phyloP scores from a whole-genome alignment of 2,329 filamentous ascomycete species.

The Talaromyces sp. region DNA sequence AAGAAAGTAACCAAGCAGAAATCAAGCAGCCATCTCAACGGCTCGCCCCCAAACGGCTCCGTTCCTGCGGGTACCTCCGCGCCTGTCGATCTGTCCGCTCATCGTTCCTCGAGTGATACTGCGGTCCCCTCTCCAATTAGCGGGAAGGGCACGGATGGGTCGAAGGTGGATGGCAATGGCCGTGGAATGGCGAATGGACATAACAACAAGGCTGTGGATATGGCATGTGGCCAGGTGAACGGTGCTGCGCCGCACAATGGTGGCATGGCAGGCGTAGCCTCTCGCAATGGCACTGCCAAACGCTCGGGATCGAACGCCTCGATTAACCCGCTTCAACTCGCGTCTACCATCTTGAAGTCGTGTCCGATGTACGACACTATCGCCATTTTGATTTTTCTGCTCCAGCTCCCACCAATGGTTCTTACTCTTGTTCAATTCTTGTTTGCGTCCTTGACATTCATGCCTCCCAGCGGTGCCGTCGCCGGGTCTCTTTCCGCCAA shows the following conservation, averaged over 20 bases:
- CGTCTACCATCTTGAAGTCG: slow-evolving; percentile 82
- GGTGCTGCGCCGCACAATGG: slow-evolving; percentile 34
- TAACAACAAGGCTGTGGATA: slow-evolving; percentile 37
- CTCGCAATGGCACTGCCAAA: slow-evolving; percentile 39
- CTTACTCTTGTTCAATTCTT: slow-evolving; percentile 88
- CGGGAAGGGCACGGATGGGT: slow-evolving; percentile 30
- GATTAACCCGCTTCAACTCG: slow-evolving; percentile 73
- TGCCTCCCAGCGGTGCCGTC: slow-evolving; percentile 77
- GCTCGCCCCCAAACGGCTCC: slow-evolving; percentile 49
- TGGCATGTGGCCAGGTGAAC: slow-evolving; percentile 40
- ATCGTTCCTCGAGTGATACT: slow-evolving; percentile 44
- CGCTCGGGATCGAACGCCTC: slow-evolving; percentile 48
- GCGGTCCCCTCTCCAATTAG: slow-evolving; percentile 30
- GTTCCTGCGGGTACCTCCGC: slow-evolving; percentile 38
- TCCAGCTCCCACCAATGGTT: slow-evolving; percentile 86
- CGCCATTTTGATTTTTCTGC: slow-evolving; percentile 92
- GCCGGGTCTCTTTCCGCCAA: slow-evolving; percentile 76
- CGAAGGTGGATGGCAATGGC: slow-evolving; percentile 39
- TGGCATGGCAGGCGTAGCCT: slow-evolving; percentile 30
- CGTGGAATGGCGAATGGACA: slow-evolving; percentile 40
- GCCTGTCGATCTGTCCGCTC: slow-evolving; percentile 43
- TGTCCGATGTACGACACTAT: slow-evolving; percentile 93
- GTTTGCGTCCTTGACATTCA: slow-evolving; percentile 90
- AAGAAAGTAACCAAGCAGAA: slow-evolving; percentile 66
- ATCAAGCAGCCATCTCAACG: slow-evolving; percentile 59